Evolutionary conservation across 2,329 filamentous ascomycete genomes (phyloP).

Genomic region (Apiospora arundinis): DNA sequence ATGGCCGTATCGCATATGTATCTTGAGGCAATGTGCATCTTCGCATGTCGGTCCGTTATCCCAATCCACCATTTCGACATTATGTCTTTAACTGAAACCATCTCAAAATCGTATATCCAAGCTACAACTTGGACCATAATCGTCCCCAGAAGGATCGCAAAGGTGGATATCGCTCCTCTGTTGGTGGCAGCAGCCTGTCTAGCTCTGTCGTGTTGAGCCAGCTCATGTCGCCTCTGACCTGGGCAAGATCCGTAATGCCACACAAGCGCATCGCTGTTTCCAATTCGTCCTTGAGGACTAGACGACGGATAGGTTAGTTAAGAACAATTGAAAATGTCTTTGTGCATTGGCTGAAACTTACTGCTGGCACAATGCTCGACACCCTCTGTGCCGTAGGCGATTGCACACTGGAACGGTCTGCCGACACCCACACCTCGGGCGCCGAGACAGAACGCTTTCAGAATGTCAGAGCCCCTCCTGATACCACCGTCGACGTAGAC

Average conservation of each 20-base stretch:
- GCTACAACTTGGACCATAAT: conserved; percentile 21
- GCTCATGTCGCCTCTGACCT: conserved; percentile 45
- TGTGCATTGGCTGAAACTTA: conserved; percentile 41
- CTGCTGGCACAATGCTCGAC: conserved; percentile 59
- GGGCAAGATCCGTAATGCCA: conserved; percentile 65
- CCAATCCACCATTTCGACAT: background rate
- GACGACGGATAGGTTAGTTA: background rate
- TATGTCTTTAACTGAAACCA: background rate
- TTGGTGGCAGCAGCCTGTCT: conserved; percentile 19
- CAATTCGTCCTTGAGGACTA: conserved; percentile 63
- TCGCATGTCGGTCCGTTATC: background rate
- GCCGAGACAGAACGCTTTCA: conserved; percentile 71
- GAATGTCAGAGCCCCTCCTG: conserved; percentile 68
- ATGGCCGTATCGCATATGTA: background rate
- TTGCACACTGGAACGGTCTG: conserved; percentile 63
- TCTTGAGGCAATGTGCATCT: background rate
- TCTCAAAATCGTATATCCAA: background rate
- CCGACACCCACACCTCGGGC: conserved; percentile 69
- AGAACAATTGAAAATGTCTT: background rate
- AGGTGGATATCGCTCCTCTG: conserved; percentile 19
- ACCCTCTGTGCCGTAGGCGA: conserved; percentile 67
- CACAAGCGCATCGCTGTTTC: conserved; percentile 71
- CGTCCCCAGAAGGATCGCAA: conserved; percentile 7
- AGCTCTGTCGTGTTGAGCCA: conserved; percentile 24
- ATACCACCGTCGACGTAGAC: conserved; percentile 71